These are phyloP conservation scores for Terana coerulea DNA, from an alignment of 768 basidiomycete species.

Conservation along the genomic window DNA sequence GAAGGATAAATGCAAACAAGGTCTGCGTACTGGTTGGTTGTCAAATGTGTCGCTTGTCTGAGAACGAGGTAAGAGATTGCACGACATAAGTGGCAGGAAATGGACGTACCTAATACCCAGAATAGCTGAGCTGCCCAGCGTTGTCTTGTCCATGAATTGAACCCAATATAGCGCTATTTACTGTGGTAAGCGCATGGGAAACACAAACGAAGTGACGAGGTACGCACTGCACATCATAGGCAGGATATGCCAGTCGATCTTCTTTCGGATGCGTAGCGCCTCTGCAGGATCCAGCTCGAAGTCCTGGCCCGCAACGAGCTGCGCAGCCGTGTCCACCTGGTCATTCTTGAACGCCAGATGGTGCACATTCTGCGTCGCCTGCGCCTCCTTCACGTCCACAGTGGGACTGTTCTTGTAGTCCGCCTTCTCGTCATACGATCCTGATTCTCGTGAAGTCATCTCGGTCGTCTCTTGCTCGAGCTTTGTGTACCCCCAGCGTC, in stretches of 20 bases:
- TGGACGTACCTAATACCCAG: constrained; percentile 59
- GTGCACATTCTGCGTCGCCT: constrained; percentile 22
- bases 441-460: constrained; percentile 19
- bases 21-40: constrained; percentile 54
- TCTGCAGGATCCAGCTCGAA: constrained; percentile 48
- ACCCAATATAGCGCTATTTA: constrained; percentile 39
- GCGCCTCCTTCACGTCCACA: constrained; percentile 16
- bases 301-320: constrained; percentile 44
- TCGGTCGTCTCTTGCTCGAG: background rate
- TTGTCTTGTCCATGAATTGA: constrained; percentile 80
- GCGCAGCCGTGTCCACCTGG: constrained; percentile 60
- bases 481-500: background rate
- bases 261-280: constrained; percentile 47
- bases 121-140: constrained; percentile 62
- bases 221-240: constrained; percentile 70
- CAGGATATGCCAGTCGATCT: constrained; percentile 65
- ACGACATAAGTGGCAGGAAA: background rate
- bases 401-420: constrained; percentile 24
- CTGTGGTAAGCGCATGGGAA: background rate
- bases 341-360: constrained; percentile 12
- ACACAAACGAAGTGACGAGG: background rate
- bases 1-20: background rate
- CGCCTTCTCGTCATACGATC: constrained; percentile 15
- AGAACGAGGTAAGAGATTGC: background rate
- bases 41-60: constrained; percentile 58